These are phyloP conservation scores for Candida cerambycidarum DNA, from an alignment of 805 yeast genomes.

Conservation along the genomic window DNA sequence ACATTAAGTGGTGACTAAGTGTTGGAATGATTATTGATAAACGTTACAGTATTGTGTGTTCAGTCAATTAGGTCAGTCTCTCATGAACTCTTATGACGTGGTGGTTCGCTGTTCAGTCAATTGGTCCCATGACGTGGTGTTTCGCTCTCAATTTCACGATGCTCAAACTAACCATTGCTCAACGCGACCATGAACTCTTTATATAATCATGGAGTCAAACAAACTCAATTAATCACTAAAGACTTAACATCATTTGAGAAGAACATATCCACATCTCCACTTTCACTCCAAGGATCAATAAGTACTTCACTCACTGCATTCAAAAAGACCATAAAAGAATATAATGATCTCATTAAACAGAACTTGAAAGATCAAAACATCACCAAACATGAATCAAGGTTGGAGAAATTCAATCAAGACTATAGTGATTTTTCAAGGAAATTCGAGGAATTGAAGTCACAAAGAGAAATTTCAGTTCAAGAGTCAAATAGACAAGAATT, in stretches of 20 bases:
- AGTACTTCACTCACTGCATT: constrained; percentile 80
- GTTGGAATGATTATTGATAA: too few species aligned
- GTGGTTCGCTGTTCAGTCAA: too few species aligned
- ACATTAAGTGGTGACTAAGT: too few species aligned
- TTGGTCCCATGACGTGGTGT: too few species aligned
- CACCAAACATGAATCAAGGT: constrained; percentile 52
- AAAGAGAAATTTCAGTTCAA: constrained; percentile 53
- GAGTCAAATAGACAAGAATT: constrained; percentile 52
- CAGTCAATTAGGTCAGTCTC: too few species aligned
- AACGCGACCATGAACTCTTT: constrained; percentile 63
- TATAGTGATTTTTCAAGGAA: constrained; percentile 46
- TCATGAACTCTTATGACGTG: too few species aligned
- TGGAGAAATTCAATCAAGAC: constrained; percentile 55
- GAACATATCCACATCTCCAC: constrained; percentile 66
- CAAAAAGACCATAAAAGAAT: constrained; percentile 72
- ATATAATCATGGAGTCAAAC: constrained; percentile 87
- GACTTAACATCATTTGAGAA: constrained; percentile 69
- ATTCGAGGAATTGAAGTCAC: constrained; percentile 53
- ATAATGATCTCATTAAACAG: constrained; percentile 56
- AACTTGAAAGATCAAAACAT: constrained; percentile 54
- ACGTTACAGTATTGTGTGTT: too few species aligned
- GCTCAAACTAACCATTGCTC: too few species aligned
- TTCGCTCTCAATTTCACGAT: too few species aligned
- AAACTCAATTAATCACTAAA: constrained; percentile 66
- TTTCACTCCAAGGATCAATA: constrained; percentile 72